These are phyloP conservation scores for Calonectria naviculata DNA, from an alignment of 2,329 filamentous ascomycete species.

Conservation along the genomic window DNA sequence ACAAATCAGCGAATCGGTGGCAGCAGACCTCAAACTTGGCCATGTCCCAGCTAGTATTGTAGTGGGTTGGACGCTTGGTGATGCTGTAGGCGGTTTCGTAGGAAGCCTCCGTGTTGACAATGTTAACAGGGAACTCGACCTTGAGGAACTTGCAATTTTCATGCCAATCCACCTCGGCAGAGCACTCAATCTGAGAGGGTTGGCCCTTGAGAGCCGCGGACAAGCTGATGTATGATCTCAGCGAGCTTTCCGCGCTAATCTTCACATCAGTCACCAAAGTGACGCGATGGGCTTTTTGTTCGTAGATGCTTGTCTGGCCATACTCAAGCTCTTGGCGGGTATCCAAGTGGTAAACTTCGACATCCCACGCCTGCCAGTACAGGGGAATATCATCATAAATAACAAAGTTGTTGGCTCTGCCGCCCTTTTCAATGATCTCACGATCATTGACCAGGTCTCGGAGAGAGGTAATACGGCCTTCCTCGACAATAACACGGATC, in stretches of 20 bases:
- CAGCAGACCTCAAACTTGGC: constrained; percentile 98
- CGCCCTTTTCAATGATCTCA: constrained; percentile 79
- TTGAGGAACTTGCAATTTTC: constrained; percentile 99
- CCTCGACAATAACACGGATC: constrained; percentile 77
- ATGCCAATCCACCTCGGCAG: constrained; percentile 93
- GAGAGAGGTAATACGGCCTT: constrained; percentile 85
- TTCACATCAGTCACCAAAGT: constrained; percentile 86
- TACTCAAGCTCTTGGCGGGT: constrained; percentile 82
- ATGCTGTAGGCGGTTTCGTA: constrained; percentile 97
- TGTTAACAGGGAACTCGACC: constrained; percentile 95
- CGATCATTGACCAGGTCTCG: constrained; percentile 79
- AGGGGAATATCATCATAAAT: constrained; percentile 97
- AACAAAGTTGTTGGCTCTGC: constrained; percentile 90
- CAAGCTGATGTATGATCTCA: constrained; percentile 88
- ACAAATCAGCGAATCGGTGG: constrained; percentile 93
- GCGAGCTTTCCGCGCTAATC: constrained; percentile 87
- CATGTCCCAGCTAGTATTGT: constrained; percentile 98
- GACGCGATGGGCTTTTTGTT: constrained; percentile 79
- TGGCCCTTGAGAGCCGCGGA: constrained; percentile 72
- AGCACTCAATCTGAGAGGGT: constrained; percentile 77
- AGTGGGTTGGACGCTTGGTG: constrained; percentile 90
- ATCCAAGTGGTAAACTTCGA: constrained; percentile 94
- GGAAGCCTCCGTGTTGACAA: constrained; percentile 89
- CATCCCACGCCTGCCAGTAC: constrained; percentile 98
- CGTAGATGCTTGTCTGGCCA: constrained; percentile 76